phyloP scores from a whole-genome alignment of 345 rosid species.

The Mallotus nudiflorus region DNA sequence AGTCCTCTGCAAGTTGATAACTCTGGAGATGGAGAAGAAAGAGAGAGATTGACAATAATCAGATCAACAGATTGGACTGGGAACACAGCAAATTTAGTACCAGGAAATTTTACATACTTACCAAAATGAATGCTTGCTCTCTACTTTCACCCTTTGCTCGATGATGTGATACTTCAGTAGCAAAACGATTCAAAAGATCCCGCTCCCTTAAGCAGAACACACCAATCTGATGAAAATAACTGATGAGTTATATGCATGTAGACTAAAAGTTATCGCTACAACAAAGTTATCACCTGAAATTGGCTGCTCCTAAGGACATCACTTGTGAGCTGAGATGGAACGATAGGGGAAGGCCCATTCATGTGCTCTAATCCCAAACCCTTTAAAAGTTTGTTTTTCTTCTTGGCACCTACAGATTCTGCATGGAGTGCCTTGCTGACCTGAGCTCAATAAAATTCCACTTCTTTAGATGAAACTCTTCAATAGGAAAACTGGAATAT shows the following conservation, averaged over 20 bases:
- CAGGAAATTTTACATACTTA: slow-evolving; percentile 33
- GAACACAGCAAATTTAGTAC: neutral
- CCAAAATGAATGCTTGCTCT: slow-evolving; percentile 61
- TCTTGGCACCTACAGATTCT: slow-evolving; percentile 63
- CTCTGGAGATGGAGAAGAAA: slow-evolving; percentile 51
- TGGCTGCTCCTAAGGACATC: slow-evolving; percentile 62
- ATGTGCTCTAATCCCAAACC: slow-evolving; percentile 86
- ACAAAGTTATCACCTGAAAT: slow-evolving; percentile 58
- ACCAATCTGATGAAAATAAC: slow-evolving; percentile 51
- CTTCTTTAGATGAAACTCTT: neutral
- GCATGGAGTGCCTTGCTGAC: slow-evolving; percentile 88
- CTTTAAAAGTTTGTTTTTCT: slow-evolving; percentile 63
- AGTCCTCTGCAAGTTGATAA: slow-evolving; percentile 83
- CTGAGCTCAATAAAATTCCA: slow-evolving; percentile 38
- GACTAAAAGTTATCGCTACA: slow-evolving; percentile 6
- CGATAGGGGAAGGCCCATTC: slow-evolving; percentile 59
- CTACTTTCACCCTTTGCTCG: slow-evolving; percentile 67
- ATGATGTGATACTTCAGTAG: slow-evolving; percentile 52
- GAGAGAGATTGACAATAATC: neutral
- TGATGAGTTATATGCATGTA: neutral
- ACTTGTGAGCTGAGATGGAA: slow-evolving; percentile 70
- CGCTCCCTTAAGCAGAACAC: slow-evolving; percentile 76
- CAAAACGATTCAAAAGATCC: slow-evolving; percentile 73
- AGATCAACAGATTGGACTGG: slow-evolving; percentile 12
- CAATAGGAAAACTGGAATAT: neutral